Evolutionary conservation across 805 yeast species (phyloP), one percentile per base, ranked within the genome.

Genomic region (Zygosaccharomyces bisporus): DNA sequence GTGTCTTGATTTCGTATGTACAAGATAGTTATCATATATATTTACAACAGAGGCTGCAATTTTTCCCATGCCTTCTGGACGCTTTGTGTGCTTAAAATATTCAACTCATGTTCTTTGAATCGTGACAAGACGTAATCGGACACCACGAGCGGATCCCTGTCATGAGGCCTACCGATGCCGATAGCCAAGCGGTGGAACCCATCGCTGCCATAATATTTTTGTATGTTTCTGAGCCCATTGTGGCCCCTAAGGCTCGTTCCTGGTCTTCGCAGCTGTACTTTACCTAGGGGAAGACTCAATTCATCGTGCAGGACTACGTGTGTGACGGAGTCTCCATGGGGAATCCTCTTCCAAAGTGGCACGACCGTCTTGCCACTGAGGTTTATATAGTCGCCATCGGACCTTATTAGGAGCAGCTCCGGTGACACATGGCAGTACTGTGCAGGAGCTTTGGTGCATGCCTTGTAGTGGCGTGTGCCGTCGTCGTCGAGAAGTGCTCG

Each of bases 291-390:
- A 10, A 81, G 59, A 47, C 80, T 82, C 35, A 89, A 60, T 52
- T 90, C 97, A 60, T 90, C 97, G 58, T 86, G 95, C 1, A 89
- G 55, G 0, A 88, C 75, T 1, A 88, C 71, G 46, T 80, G 67
- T 6, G 58, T 64, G 2, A 75, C 70, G 39, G 70, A 55, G 36
- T 52, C 53, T 34, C 49, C 45, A 21, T 57, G 48, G 41, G 60
- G 48, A 40, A 75, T 53, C 43, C 63, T 56, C n/a, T 60, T 54
- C 79, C 80, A 80, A 7, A 74, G 66, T 12, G 71, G 73, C 6
- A 63, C 54, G 1, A 85, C 67, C 0, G 80, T 74, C n/a, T 62
- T 57, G 0, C 95, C 95, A 49, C 83, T 80, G 1, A 74, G 44
- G 58, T 88, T 88, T 93, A 89, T 89, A 51, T 62, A 80, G 20